A percentile compares a stretch with the other conserved stretches of the same genome.
phyloP scores from a whole-genome alignment of 2,329 filamentous ascomycete species.

The Cercospora janseana region DNA sequence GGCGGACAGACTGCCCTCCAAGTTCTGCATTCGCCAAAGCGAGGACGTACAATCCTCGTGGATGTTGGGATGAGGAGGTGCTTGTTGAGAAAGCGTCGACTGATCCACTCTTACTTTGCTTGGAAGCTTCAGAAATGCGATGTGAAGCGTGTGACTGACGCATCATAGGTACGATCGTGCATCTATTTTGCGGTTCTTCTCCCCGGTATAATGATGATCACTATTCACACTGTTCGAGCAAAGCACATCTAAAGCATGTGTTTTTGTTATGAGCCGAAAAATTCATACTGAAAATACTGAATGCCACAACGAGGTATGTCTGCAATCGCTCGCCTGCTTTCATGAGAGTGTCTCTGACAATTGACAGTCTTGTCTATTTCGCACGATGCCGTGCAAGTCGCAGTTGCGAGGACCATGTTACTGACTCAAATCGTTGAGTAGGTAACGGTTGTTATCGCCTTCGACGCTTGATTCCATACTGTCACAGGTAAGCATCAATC shows the following conservation, averaged over 20 bases:
- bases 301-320: no score
- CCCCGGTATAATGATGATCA: slow-evolving; percentile 56
- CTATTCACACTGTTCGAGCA: slow-evolving; percentile 72
- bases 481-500: no score
- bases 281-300: slow-evolving; percentile 66
- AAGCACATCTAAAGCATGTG: slow-evolving; percentile 50
- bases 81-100: slow-evolving; percentile 71
- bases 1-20: slow-evolving; percentile 64
- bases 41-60: slow-evolving; percentile 64
- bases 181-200: not conserved
- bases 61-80: slow-evolving; percentile 54
- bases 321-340: no score
- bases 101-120: slow-evolving; percentile 44
- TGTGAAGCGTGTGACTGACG: slow-evolving; percentile 22
- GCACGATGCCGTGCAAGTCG: no score
- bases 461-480: no score
- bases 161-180: slow-evolving; percentile 22
- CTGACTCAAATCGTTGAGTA: no score
- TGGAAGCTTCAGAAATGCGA: not conserved
- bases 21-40: slow-evolving; percentile 52
- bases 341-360: no score
- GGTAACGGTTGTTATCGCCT: no score
- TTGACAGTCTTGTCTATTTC: no score
- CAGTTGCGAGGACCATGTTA: no score
- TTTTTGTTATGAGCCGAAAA: slow-evolving; percentile 55